Evolutionary conservation across 2,329 filamentous ascomycete genomes (phyloP).

Genomic region (Chaetomium sp.): DNA sequence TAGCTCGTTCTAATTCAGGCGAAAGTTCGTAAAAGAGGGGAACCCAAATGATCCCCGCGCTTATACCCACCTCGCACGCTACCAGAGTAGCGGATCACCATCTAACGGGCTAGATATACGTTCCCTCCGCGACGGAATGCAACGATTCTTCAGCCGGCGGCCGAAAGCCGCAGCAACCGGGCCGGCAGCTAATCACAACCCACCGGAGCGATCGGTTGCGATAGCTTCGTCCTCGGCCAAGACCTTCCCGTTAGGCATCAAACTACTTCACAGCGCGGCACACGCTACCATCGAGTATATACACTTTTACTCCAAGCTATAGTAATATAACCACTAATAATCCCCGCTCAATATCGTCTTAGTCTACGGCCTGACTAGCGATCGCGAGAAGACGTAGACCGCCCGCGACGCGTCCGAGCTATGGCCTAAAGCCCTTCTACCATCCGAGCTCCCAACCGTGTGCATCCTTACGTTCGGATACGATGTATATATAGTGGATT

Average conservation of each 20-base stretch:
- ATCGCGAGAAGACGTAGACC: conserved; percentile 41
- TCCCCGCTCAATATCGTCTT: conserved; percentile 36
- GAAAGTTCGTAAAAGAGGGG: conserved; percentile 3
- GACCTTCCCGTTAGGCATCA: conserved; percentile 29
- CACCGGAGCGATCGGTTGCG: not conserved
- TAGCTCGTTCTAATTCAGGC: too few species aligned
- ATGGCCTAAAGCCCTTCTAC: conserved; percentile 40
- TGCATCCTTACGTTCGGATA: conserved; percentile 42
- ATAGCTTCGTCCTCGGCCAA: conserved; percentile 13
- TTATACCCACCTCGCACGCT: not conserved
- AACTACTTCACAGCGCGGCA: conserved; percentile 23
- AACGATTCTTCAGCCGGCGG: conserved; percentile 10
- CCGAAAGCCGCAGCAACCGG: conserved; percentile 15
- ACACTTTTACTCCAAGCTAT: conserved; percentile 16
- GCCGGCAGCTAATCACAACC: conserved; percentile 11
- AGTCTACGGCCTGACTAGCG: conserved; percentile 42
- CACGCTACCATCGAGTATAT: conserved; percentile 25
- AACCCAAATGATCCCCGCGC: not conserved
- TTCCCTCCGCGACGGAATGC: conserved; percentile 7
- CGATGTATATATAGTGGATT: conserved; percentile 30
- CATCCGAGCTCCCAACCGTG: conserved; percentile 35
- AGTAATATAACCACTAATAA: conserved; percentile 11
- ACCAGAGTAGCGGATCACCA: conserved; percentile 4
- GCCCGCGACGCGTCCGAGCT: conserved; percentile 31
- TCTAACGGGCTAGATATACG: conserved; percentile 6